Conservation (phyloP, 306 rosid genomes). For the Cucumis sativus region DNA sequence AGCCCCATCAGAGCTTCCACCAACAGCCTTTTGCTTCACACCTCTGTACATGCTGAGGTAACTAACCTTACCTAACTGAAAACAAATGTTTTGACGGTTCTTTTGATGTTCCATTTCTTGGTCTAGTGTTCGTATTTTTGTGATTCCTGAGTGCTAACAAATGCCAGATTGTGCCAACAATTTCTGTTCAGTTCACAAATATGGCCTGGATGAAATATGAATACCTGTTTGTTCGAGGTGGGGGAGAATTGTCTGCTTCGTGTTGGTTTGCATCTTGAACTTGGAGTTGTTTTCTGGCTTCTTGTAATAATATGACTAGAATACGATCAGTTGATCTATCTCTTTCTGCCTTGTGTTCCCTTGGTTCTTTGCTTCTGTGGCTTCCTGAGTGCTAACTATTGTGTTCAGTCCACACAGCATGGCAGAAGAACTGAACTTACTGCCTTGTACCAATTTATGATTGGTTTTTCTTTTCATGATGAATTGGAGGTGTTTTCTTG, state of each 20-base stretch:
- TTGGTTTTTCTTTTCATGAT: background rate
- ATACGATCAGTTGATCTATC: background rate
- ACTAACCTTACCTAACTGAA: constrained; percentile 10
- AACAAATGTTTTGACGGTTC: background rate
- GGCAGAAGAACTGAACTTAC: background rate
- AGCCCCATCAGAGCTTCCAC: constrained; percentile 9
- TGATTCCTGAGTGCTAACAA: background rate
- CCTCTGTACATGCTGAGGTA: constrained; percentile 16
- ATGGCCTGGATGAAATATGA: background rate
- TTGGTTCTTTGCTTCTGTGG: background rate
- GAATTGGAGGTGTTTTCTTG: background rate
- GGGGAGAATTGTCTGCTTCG: background rate
- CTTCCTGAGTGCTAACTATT: background rate
- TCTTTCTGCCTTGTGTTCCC: background rate
- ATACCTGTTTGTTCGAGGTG: background rate
- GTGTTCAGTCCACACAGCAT: too few relatives aligned
- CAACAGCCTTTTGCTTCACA: constrained; percentile 3
- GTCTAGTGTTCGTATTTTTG: background rate
- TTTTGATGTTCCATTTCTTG: constrained; percentile 3
- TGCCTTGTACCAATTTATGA: background rate
- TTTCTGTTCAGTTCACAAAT: constrained; percentile 1
- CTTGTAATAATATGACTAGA: background rate
- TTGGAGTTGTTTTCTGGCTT: background rate
- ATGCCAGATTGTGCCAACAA: background rate
- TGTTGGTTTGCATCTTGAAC: background rate